Evolutionary conservation across 2,329 filamentous ascomycete species (phyloP).

Genomic region (Trichoderma atrobrunneum): DNA sequence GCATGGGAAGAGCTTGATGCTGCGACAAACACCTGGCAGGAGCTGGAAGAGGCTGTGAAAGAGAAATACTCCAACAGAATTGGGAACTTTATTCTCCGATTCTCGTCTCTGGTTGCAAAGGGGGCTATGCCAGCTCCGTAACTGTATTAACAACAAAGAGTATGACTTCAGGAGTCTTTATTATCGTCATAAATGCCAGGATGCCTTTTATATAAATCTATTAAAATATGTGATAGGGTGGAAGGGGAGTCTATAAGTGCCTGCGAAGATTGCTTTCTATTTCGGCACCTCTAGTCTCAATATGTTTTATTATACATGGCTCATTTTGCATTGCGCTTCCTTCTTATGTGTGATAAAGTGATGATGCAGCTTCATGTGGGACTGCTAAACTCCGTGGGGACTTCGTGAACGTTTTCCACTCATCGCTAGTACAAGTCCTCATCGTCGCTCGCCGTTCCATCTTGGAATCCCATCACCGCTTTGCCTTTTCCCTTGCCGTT

Average conservation of each 20-base stretch:
- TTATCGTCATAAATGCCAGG: background rate
- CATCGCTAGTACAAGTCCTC: constrained; percentile 51
- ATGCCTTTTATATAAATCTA: background rate
- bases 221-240: background rate
- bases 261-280: background rate
- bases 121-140: background rate
- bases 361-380: background rate
- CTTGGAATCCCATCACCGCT: constrained; percentile 49
- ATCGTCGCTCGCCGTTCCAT: constrained; percentile 55
- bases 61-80: background rate
- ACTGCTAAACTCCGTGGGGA: background rate
- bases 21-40: background rate
- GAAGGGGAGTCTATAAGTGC: background rate
- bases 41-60: background rate
- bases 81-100: background rate
- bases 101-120: background rate
- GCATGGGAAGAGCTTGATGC: background rate
- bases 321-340: background rate
- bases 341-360: background rate
- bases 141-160: background rate
- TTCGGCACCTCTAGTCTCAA: background rate
- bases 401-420: background rate
- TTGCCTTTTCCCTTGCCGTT: constrained; percentile 56
- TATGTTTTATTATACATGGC: background rate
- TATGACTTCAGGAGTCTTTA: background rate